phyloP scores from a whole-genome alignment of 352 stramenopile genomes.

The Pythium phragmiticola region DNA sequence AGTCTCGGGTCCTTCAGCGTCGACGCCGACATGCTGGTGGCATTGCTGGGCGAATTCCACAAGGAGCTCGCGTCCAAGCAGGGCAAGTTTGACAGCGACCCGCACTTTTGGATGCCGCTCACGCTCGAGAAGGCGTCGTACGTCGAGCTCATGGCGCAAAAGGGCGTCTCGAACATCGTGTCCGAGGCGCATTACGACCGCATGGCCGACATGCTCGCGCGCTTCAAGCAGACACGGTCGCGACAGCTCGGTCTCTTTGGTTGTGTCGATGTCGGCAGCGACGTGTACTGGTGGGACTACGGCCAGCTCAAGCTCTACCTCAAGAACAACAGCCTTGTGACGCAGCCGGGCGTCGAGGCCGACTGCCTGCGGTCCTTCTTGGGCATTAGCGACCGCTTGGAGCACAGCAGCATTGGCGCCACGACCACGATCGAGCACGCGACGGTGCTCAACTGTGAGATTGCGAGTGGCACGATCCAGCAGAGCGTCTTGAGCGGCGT shows the following conservation, averaged over 20 bases:
- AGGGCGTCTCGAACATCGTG: conserved; percentile 78
- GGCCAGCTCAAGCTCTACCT: conserved; percentile 98
- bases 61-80: conserved; percentile 88
- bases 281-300: conserved; percentile 99
- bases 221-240: conserved; percentile 70
- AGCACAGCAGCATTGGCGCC: conserved; percentile 74
- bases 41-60: conserved; percentile 92
- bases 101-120: conserved; percentile 98
- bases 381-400: conserved; percentile 70
- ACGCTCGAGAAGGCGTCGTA: conserved; percentile 93
- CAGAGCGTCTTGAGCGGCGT: conserved; percentile 91
- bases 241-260: conserved; percentile 92
- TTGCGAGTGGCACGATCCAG: conserved; percentile 62
- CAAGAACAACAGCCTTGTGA: conserved; percentile 95
- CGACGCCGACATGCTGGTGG: conserved; percentile 89
- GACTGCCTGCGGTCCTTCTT: conserved; percentile 80
- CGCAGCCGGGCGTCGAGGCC: conserved; percentile 78
- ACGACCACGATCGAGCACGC: conserved; percentile 56
- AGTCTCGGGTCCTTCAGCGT: conserved; percentile 96
- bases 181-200: conserved; percentile 88
- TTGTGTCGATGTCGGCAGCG: conserved; percentile 95
- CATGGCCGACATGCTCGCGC: conserved; percentile 90
- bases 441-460: conserved; percentile 82
- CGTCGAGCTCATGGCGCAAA: conserved; percentile 94
- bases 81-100: conserved; percentile 96